Evolutionary conservation across 495 filamentous ascomycete genomes (phyloP).

Genomic region (Hypoxylon rickii): DNA sequence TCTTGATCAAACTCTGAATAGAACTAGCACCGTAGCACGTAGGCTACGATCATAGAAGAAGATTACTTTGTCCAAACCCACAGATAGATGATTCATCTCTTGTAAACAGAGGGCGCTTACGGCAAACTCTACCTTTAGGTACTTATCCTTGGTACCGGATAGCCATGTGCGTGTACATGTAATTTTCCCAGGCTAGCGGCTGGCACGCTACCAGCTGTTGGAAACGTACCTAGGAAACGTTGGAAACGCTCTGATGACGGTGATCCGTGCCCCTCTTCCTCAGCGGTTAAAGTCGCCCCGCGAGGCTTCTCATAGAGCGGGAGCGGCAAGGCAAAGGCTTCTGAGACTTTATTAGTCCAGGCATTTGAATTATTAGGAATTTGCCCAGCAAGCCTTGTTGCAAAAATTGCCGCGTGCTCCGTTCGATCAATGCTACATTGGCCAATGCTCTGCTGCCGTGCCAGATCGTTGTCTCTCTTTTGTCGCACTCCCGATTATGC

Average conservation of each 20-base stretch:
- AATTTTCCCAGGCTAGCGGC: not conserved
- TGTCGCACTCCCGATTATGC: slow-evolving; percentile 30
- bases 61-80: slow-evolving; percentile 10
- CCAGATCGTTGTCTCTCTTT: slow-evolving; percentile 35
- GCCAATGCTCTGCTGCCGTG: slow-evolving; percentile 22
- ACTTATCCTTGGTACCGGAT: too few relatives aligned
- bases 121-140: slow-evolving; percentile 11
- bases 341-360: slow-evolving; percentile 8
- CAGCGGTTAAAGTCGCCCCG: not conserved
- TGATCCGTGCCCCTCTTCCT: slow-evolving; percentile 16
- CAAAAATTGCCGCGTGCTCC: slow-evolving; percentile 34
- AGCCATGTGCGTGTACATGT: too few relatives aligned
- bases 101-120: not conserved
- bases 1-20: slow-evolving; percentile 21
- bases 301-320: slow-evolving; percentile 9
- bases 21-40: not conserved
- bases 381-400: slow-evolving; percentile 33
- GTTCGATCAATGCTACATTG: slow-evolving; percentile 37
- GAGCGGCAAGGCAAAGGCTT: slow-evolving; percentile 19
- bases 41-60: slow-evolving; percentile 1
- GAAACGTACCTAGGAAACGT: slow-evolving; percentile 19
- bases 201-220: slow-evolving; percentile 2
- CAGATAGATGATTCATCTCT: slow-evolving; percentile 12
- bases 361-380: slow-evolving; percentile 18
- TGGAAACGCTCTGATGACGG: slow-evolving; percentile 16